Percentiles rank a stretch among this genome's conserved stretches.
phyloP scores from a whole-genome alignment of 2,329 filamentous ascomycete genomes.

The Trichoderma citrinoviride region DNA sequence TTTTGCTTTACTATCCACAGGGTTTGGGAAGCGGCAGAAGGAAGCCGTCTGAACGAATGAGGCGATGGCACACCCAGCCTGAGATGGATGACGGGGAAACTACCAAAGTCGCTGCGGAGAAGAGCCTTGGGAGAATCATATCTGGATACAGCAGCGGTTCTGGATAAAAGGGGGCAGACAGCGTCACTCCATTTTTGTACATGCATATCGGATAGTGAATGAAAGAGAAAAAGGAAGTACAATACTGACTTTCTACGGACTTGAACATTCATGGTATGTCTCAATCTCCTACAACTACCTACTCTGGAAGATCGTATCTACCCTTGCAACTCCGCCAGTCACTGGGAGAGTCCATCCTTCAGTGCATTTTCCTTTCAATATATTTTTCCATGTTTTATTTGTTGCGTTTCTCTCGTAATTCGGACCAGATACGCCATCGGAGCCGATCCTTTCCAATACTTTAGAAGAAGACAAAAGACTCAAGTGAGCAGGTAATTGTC shows the following conservation, averaged over 20 bases:
- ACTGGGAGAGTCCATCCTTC: neutral
- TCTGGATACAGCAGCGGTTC: neutral
- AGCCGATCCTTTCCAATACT: too few relatives aligned
- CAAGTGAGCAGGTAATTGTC: too few relatives aligned
- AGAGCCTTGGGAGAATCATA: neutral
- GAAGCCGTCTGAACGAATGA: neutral
- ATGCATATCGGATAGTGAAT: neutral
- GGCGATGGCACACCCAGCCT: neutral
- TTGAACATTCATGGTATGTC: constrained; percentile 6
- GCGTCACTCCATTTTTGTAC: neutral
- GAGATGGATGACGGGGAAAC: too few relatives aligned
- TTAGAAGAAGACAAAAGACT: too few relatives aligned
- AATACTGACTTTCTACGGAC: neutral
- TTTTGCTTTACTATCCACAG: neutral
- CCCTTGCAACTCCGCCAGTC: neutral
- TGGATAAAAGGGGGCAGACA: neutral
- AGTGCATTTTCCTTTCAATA: neutral
- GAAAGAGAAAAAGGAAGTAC: neutral
- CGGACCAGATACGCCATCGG: too few relatives aligned
- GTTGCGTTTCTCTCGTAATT: too few relatives aligned
- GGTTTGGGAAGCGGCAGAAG: neutral
- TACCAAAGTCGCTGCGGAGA: neutral
- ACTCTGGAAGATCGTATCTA: neutral
- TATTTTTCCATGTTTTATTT: neutral
- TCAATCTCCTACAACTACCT: neutral